Conservation (phyloP, 345 rosid genomes). For the thale cress (Arabidopsis thaliana) region TAIR10.1 NC_003076.8:3800501-3801000, state of each 20-base stretch:
- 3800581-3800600: constrained; percentile 88
- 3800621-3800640: constrained; percentile 94
- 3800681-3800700: background rate
- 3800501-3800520: constrained; percentile 28
- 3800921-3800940: constrained; percentile 17
- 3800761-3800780: constrained; percentile 90
- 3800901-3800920: background rate
- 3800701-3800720: background rate
- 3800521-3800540: background rate
- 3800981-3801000: constrained; percentile 96
- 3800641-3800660: constrained; percentile 65
- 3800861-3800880: constrained; percentile 46
- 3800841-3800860: constrained; percentile 98
- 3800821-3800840: constrained; percentile 95
- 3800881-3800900: background rate
- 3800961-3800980: constrained; percentile 62
- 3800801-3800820: constrained; percentile 89
- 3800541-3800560: constrained; percentile 70
- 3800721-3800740: constrained; percentile 3
- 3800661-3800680: background rate
- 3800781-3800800: constrained; percentile 87
- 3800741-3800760: constrained; percentile 55
- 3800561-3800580: constrained; percentile 68
- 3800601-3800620: constrained; percentile 95
- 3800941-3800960: constrained; percentile 57